phyloP scores from a whole-genome alignment of 1,284 basidiomycete genomes.

The Irpex sp. region DNA sequence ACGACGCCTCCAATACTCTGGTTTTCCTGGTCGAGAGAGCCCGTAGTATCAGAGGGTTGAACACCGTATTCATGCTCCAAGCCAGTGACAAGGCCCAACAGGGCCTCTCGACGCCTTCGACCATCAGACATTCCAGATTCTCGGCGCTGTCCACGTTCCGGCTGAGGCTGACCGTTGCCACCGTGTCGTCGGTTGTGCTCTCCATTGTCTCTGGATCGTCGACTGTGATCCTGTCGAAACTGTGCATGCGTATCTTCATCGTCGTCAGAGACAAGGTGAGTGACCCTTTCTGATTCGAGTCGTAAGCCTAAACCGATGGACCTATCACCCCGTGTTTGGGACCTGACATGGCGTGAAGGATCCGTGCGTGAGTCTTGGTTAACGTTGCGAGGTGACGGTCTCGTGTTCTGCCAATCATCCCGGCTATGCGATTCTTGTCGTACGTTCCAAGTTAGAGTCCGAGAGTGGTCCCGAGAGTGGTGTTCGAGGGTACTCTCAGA shows the following conservation, averaged over 20 bases:
- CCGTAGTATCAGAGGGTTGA: background rate
- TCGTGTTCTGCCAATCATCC: background rate
- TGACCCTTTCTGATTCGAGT: slow-evolving; percentile 6
- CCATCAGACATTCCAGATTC: slow-evolving; percentile 1
- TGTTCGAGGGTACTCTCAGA: slow-evolving; percentile 30
- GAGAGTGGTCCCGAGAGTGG: slow-evolving; percentile 5
- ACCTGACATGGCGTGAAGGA: background rate
- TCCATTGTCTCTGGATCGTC: background rate
- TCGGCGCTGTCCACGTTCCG: slow-evolving; percentile 6
- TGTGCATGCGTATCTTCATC: background rate
- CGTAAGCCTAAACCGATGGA: slow-evolving; percentile 7
- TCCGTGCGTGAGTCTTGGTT: background rate
- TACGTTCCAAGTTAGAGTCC: background rate
- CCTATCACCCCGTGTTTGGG: background rate
- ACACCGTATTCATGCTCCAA: slow-evolving; percentile 25
- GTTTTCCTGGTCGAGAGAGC: background rate
- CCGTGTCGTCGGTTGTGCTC: background rate
- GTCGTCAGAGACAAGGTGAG: background rate
- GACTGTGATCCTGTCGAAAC: background rate
- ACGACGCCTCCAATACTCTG: background rate
- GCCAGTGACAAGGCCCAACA: slow-evolving; percentile 41
- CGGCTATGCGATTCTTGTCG: background rate
- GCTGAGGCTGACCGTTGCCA: background rate
- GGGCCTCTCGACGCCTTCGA: slow-evolving; percentile 33
- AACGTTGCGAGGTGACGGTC: background rate